These are phyloP conservation scores for Mangifera indica DNA, from an alignment of 345 rosid genomes.

Conservation along the genomic window DNA sequence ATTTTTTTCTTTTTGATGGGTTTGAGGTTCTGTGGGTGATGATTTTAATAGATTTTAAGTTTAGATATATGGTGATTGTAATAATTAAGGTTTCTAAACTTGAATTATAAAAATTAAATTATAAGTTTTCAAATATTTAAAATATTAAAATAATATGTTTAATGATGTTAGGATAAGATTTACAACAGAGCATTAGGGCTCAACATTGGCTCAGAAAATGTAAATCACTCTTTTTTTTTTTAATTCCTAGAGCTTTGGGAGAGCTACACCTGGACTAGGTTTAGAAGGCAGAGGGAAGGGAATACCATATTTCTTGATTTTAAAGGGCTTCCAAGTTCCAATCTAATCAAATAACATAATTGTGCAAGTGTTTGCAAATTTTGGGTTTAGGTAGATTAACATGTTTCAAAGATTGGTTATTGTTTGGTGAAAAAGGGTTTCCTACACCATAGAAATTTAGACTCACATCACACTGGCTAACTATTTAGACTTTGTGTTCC, in stretches of 20 bases:
- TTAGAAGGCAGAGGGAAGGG: neutral
- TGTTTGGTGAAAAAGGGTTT: neutral
- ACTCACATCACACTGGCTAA: neutral
- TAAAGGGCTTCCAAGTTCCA: neutral
- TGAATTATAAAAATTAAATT: too few relatives aligned
- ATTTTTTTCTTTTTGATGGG: too few relatives aligned
- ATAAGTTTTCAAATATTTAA: too few relatives aligned
- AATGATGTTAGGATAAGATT: too few relatives aligned
- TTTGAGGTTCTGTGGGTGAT: too few relatives aligned
- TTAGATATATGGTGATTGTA: too few relatives aligned
- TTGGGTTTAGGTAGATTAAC: neutral
- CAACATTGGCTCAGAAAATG: too few relatives aligned
- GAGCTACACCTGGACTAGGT: conserved; percentile 6
- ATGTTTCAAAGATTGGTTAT: conserved; percentile 6
- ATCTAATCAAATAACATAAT: neutral
- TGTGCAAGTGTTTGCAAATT: neutral
- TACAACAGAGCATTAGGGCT: too few relatives aligned
- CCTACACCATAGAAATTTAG: neutral
- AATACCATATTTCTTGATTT: conserved; percentile 22
- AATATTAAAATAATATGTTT: too few relatives aligned
- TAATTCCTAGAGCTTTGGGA: neutral
- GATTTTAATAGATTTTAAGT: too few relatives aligned
- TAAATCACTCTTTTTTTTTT: too few relatives aligned
- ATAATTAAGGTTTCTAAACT: too few relatives aligned
- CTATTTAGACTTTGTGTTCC: neutral